Base-by-base conservation (phyloP, 2,329 filamentous ascomycete genomes). In the Ascomycota sp. region DNA sequence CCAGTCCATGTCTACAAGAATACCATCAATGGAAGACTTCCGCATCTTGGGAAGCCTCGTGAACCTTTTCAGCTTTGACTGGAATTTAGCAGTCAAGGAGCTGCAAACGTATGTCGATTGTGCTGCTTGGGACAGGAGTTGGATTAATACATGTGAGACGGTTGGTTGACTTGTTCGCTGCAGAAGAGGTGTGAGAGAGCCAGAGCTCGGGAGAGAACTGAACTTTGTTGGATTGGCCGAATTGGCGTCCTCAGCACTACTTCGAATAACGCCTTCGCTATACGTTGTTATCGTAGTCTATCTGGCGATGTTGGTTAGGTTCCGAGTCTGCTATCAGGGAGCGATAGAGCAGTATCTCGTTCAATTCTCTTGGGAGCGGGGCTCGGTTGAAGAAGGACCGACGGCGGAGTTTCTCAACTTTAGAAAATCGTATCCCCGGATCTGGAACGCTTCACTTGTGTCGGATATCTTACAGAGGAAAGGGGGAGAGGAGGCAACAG, bases 371-470 rank as follows among this genome's bases (percentile, higher is more conserved):
- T 33, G 15, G 13, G 25, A 25, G 32, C 27, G 31, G 20, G 24
- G 23, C 31, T 33, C 28, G 29, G 26, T 15, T 31, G 30, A 36
- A 24, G 34, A 22, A 27, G 30, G 25, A 22, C 30, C 2, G 23
- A 31, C 23, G 20, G 27, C 13, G 21, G 30, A 30, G 23, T 30
- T 35, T 30, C 25, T 30, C 28, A 35, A 25, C 20, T 19, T 32
- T 15, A n/a, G 13, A n/a, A n/a, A 28, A 25, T 32, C 28, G 27
- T 28, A 28, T 20, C 25, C 30, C 27, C 32, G 21, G 28, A 35
- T 35, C 33, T 35, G 27, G 27, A 35, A 34, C 27, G n/a, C 33
- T 34, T 31, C 23, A 34, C 30, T 34, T 30, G 29, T 19, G 24
- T 25, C 6, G 24, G 24, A 25, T n/a, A n/a, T n/a, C n/a, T n/a